Evolutionary conservation across 2,329 filamentous ascomycete species (phyloP).

Genomic region (Scortechinia acanthostroma): DNA sequence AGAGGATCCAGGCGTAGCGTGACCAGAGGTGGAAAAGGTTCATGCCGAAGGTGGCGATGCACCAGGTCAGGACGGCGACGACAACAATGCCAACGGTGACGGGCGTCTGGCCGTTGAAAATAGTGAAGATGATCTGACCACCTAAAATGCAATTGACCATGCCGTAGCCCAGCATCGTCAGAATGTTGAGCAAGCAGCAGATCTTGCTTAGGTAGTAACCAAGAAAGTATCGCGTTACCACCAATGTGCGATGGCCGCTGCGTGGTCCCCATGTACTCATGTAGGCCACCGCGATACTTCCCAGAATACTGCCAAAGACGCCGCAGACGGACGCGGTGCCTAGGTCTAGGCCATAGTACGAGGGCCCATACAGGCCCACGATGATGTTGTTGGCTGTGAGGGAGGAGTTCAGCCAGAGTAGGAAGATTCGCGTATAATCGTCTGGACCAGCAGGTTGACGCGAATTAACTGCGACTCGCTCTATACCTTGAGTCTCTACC

Average conservation of each 20-base stretch:
- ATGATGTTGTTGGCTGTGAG: slow-evolving; percentile 57
- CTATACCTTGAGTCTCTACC: slow-evolving; percentile 54
- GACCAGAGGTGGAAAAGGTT: slow-evolving; percentile 44
- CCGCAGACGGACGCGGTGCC: slow-evolving; percentile 44
- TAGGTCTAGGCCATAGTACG: slow-evolving; percentile 49
- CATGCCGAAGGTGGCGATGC: slow-evolving; percentile 62
- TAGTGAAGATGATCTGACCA: slow-evolving; percentile 62
- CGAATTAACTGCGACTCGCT: slow-evolving; percentile 44
- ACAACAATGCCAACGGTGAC: slow-evolving; percentile 63
- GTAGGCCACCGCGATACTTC: slow-evolving; percentile 46
- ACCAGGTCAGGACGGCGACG: slow-evolving; percentile 53
- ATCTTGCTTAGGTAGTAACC: slow-evolving; percentile 62
- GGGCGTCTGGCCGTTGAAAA: slow-evolving; percentile 47
- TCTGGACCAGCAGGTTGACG: slow-evolving; percentile 39
- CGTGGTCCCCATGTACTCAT: slow-evolving; percentile 53
- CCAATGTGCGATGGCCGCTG: slow-evolving; percentile 55
- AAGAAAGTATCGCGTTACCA: slow-evolving; percentile 52
- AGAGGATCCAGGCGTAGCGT: slow-evolving; percentile 57
- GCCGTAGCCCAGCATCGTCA: slow-evolving; percentile 53
- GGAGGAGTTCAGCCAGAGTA: slow-evolving; percentile 57
- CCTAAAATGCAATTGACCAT: slow-evolving; percentile 60
- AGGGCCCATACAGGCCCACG: slow-evolving; percentile 54
- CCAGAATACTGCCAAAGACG: slow-evolving; percentile 47
- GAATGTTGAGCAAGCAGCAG: slow-evolving; percentile 52
- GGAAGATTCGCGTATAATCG: slow-evolving; percentile 44